These are phyloP conservation scores for Eutrema yunnanense DNA, from an alignment of 345 rosid genomes.

Conservation along the genomic window DNA sequence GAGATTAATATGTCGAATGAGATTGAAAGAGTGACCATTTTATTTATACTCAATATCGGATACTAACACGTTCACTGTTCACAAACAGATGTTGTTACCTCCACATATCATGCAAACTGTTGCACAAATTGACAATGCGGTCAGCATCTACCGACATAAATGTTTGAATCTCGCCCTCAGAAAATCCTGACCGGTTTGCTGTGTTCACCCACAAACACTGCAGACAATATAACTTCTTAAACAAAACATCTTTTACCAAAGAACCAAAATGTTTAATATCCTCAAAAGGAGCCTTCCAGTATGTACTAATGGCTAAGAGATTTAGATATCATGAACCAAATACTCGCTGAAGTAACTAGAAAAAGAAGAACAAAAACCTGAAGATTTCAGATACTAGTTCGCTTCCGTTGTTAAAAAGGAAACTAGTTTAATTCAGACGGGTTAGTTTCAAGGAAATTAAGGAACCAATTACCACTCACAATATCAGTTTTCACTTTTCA, in stretches of 20 bases:
- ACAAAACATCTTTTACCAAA: background rate
- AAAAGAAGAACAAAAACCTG: background rate
- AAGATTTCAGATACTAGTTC: background rate
- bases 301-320: background rate
- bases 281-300: background rate
- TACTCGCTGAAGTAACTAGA: background rate
- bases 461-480: background rate
- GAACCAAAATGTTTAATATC: background rate
- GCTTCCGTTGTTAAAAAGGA: too few species aligned
- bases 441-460: background rate
- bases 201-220: conserved; percentile 72
- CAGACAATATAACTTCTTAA: conserved; percentile 17
- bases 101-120: conserved; percentile 93
- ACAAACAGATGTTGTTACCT: conserved; percentile 47
- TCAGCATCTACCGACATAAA: conserved; percentile 98
- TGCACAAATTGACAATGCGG: conserved; percentile 74
- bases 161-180: conserved; percentile 93
- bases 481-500: background rate
- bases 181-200: conserved; percentile 70
- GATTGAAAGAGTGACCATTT: background rate
- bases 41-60: background rate
- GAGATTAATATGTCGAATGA: conserved; percentile 29
- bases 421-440: background rate
- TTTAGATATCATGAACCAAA: background rate
- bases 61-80: background rate